A percentile compares a stretch with the other conserved stretches of the same genome.
Conservation (phyloP, 1,284 basidiomycete genomes). For the Cutaneotrichosporon curvatum region DNA sequence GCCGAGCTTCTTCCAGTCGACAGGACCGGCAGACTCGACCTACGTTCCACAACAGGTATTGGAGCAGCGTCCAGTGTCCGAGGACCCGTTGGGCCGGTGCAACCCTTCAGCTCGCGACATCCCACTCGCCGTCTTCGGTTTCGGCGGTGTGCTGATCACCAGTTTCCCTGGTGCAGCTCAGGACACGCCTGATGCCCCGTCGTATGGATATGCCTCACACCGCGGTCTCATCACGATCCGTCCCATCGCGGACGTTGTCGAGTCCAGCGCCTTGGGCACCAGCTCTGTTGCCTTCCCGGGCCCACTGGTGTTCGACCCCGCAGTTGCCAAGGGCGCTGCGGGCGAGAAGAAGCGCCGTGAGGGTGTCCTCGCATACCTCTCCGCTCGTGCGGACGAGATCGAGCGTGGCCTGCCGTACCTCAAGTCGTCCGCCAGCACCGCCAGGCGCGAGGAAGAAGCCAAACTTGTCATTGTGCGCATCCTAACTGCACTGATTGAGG, state of each 20-base stretch:
- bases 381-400: slow-evolving; percentile 66
- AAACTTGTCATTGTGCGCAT: slow-evolving; percentile 69
- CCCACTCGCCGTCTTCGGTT: slow-evolving; percentile 79
- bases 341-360: slow-evolving; percentile 73
- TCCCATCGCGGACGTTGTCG: slow-evolving; percentile 60
- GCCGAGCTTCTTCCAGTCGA: slow-evolving; percentile 50
- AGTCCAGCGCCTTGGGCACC: slow-evolving; percentile 57
- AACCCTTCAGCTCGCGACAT: slow-evolving; percentile 54
- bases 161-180: slow-evolving; percentile 74
- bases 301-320: slow-evolving; percentile 70
- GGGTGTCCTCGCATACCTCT: slow-evolving; percentile 67
- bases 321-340: slow-evolving; percentile 55
- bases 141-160: slow-evolving; percentile 75
- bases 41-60: slow-evolving; percentile 42
- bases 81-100: slow-evolving; percentile 72
- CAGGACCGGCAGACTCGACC: slow-evolving; percentile 61
- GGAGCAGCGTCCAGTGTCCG: slow-evolving; percentile 49
- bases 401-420: slow-evolving; percentile 68
- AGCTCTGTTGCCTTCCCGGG: slow-evolving; percentile 67
- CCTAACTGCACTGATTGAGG: slow-evolving; percentile 70
- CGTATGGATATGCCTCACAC: slow-evolving; percentile 51
- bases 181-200: slow-evolving; percentile 57
- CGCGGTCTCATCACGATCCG: slow-evolving; percentile 64
- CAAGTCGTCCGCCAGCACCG: slow-evolving; percentile 44
- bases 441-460: slow-evolving; percentile 62